These are phyloP conservation scores for Cryomyces minteri DNA, from an alignment of 495 filamentous ascomycete genomes.

Conservation along the genomic window DNA sequence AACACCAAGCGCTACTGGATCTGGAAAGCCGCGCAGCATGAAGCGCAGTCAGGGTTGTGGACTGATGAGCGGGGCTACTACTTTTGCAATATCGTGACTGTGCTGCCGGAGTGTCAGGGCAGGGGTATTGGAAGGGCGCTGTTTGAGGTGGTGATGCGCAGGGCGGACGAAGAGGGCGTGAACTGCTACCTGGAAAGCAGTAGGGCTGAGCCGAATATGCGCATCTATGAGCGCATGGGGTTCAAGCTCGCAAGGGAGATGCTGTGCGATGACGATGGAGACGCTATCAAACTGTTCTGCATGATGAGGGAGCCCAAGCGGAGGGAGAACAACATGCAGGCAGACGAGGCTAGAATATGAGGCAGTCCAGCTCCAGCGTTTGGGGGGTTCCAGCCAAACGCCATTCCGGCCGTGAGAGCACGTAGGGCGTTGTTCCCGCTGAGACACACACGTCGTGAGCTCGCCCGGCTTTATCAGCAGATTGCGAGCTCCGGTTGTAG, in stretches of 20 bases:
- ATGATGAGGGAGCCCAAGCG: conserved; percentile 30
- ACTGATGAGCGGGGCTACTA: conserved; percentile 43
- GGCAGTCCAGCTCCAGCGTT: too few species aligned
- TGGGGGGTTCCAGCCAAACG: too few species aligned
- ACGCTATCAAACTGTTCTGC: conserved; percentile 26
- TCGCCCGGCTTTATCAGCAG: too few species aligned
- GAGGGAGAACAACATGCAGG: too few species aligned
- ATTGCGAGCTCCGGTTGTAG: too few species aligned
- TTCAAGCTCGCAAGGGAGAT: conserved; percentile 43
- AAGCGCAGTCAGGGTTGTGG: conserved; percentile 38
- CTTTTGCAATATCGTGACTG: conserved; percentile 51
- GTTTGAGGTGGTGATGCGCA: conserved; percentile 35
- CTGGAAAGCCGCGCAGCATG: conserved; percentile 41
- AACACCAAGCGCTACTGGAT: conserved; percentile 44
- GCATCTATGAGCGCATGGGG: conserved; percentile 47
- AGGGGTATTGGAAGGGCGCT: conserved; percentile 40
- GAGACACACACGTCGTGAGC: too few species aligned
- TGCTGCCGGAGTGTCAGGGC: conserved; percentile 37
- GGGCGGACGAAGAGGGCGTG: conserved; percentile 38
- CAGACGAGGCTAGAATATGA: too few species aligned
- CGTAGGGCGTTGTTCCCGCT: too few species aligned
- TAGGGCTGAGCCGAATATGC: conserved; percentile 42
- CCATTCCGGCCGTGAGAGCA: too few species aligned
- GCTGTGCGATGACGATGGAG: conserved; percentile 38
- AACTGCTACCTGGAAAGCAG: conserved; percentile 48